Percentiles rank a stretch among this genome's conserved stretches.
phyloP scores from a whole-genome alignment of 257 asterid genomes.

The Solanum rostratum region DNA sequence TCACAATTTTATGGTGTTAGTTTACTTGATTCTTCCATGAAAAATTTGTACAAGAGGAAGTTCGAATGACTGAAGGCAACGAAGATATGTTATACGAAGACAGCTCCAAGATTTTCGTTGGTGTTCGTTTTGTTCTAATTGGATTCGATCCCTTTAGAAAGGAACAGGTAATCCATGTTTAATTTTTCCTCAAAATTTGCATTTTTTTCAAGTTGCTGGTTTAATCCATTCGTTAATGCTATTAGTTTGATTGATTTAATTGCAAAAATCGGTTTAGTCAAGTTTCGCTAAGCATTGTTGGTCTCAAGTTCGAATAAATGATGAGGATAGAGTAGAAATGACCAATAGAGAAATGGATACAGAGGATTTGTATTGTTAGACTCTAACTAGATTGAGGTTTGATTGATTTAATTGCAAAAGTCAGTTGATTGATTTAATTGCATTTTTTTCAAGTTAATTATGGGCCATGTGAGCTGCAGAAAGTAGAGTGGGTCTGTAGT shows the following conservation, averaged over 20 bases:
- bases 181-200: not conserved
- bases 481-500: not conserved
- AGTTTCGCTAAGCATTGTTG: not conserved
- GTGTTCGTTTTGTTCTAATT: slow-evolving; percentile 47
- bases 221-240: not conserved
- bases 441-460: not conserved
- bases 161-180: slow-evolving; percentile 27
- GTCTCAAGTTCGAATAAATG: not conserved
- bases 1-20: slow-evolving; percentile 13
- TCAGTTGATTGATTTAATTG: not conserved
- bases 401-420: not conserved
- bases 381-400: not conserved
- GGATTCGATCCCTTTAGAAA: slow-evolving; percentile 45
- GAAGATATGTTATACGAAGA: slow-evolving; percentile 22
- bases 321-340: not conserved
- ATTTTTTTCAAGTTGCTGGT: not conserved
- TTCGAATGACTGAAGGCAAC: not conserved
- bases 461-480: not conserved
- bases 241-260: no score
- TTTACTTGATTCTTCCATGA: not conserved
- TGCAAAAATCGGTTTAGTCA: no score
- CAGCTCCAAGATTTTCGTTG: slow-evolving; percentile 31
- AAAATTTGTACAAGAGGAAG: not conserved
- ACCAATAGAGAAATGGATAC: not conserved
- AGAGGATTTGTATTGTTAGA: not conserved